These are phyloP conservation scores for Ceratocystis harringtonii DNA, from an alignment of 2,329 filamentous ascomycete genomes.

Conservation along the genomic window DNA sequence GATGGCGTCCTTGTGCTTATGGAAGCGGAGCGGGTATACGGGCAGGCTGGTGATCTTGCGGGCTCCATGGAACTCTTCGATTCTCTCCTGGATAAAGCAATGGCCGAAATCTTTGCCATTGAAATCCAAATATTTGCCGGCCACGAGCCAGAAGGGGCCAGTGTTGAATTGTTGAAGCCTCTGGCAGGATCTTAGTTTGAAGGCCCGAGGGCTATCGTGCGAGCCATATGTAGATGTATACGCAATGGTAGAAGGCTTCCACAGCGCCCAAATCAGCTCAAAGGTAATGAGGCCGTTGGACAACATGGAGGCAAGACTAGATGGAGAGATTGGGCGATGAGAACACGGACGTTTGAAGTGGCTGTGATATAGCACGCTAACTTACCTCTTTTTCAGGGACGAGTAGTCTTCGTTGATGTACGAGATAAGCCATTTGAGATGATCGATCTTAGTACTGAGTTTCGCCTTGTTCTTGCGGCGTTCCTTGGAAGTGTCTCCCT, in stretches of 20 bases:
- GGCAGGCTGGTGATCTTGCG: constrained; percentile 66
- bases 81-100: constrained; percentile 52
- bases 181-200: constrained; percentile 64
- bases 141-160: background rate
- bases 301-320: constrained; percentile 61
- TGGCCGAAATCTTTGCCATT: constrained; percentile 44
- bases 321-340: too few relatives aligned
- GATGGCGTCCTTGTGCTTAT: constrained; percentile 53
- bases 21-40: constrained; percentile 66
- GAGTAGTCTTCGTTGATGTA: constrained; percentile 75
- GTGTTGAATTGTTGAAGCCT: constrained; percentile 36
- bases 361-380: too few relatives aligned
- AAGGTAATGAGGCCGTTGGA: constrained; percentile 76
- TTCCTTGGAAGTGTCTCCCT: constrained; percentile 24
- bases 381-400: constrained; percentile 50
- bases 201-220: constrained; percentile 60
- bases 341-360: too few relatives aligned
- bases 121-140: background rate
- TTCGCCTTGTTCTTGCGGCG: constrained; percentile 44
- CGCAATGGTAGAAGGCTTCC: constrained; percentile 71
- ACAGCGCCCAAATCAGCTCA: constrained; percentile 75
- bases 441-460: constrained; percentile 40
- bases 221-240: constrained; percentile 66
- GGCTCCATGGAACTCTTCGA: constrained; percentile 63
- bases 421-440: constrained; percentile 57